Conservation (phyloP, 192 early-diverging fungal genomes). For the Gryganskiella cystojenkinii region DNA sequence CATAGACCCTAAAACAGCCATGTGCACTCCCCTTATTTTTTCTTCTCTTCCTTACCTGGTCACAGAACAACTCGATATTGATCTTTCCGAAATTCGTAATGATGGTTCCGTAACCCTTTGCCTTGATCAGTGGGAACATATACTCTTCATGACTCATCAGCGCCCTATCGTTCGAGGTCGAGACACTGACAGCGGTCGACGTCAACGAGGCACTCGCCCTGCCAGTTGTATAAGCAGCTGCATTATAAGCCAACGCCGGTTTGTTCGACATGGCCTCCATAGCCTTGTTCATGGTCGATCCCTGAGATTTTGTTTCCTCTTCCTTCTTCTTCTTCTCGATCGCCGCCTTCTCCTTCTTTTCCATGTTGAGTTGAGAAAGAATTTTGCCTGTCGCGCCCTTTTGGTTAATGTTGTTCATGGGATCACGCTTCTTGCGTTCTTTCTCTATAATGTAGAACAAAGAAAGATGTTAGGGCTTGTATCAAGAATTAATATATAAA, state of each 20-base stretch:
- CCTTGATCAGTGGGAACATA: slow-evolving; percentile 87
- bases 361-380: slow-evolving; percentile 44
- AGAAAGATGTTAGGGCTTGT: not conserved
- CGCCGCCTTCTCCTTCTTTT: slow-evolving; percentile 44
- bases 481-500: not conserved
- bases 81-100: slow-evolving; percentile 86
- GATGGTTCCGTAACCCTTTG: slow-evolving; percentile 82
- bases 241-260: slow-evolving; percentile 71
- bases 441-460: slow-evolving; percentile 24
- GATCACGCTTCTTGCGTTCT: slow-evolving; percentile 58
- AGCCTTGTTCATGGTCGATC: slow-evolving; percentile 14
- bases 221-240: slow-evolving; percentile 87
- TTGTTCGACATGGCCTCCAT: slow-evolving; percentile 55
- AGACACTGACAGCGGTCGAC: slow-evolving; percentile 81
- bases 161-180: slow-evolving; percentile 76
- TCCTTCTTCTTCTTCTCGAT: slow-evolving; percentile 29
- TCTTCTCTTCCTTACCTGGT: slow-evolving; percentile 57
- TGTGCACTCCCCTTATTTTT: not conserved
- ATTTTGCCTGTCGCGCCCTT: slow-evolving; percentile 46
- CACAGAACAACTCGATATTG: slow-evolving; percentile 84
- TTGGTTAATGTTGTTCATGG: slow-evolving; percentile 73
- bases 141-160: slow-evolving; percentile 86
- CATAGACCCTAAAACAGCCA: slow-evolving; percentile 25
- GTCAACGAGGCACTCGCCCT: slow-evolving; percentile 84
- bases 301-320: slow-evolving; percentile 21